Conservation (phyloP, 2,329 filamentous ascomycete genomes). For the Xylaria sp. region DNA sequence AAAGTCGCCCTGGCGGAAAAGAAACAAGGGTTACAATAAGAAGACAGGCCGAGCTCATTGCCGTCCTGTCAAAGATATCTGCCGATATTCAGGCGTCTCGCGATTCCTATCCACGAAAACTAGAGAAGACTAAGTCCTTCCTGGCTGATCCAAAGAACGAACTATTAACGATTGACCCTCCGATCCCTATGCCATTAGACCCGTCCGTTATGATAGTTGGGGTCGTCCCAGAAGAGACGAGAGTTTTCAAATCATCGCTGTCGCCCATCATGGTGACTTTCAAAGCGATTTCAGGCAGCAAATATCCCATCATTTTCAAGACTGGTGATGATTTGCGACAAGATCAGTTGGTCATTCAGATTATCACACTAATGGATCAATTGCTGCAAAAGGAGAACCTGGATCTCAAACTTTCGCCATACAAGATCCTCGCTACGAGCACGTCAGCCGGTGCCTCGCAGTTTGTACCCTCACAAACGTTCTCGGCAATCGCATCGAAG, state of each 20-base stretch:
- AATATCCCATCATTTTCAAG: conserved; percentile 96
- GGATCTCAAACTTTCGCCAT: conserved; percentile 93
- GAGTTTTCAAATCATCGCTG: conserved; percentile 94
- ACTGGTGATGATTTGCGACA: conserved; percentile 95
- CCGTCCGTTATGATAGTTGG: conserved; percentile 83
- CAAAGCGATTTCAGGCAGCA: conserved; percentile 78
- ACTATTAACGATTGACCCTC: conserved; percentile 82
- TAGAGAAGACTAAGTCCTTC: conserved; percentile 84
- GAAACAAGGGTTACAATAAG: conserved; percentile 80
- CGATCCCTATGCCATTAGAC: conserved; percentile 88
- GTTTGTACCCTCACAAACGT: conserved; percentile 86
- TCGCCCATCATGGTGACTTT: conserved; percentile 93
- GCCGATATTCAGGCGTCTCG: conserved; percentile 86
- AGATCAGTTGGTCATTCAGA: conserved; percentile 95
- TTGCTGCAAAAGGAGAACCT: conserved; percentile 95
- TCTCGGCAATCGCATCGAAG: conserved; percentile 85
- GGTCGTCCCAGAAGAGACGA: conserved; percentile 83
- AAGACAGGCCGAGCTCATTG: conserved; percentile 89
- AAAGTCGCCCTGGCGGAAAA: conserved; percentile 74
- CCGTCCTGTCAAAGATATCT: conserved; percentile 87
- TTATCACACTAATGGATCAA: conserved; percentile 97
- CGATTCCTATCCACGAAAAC: conserved; percentile 81
- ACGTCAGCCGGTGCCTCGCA: conserved; percentile 91
- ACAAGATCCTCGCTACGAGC: conserved; percentile 94
- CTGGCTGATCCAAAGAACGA: conserved; percentile 92